phyloP scores from a whole-genome alignment of 768 basidiomycete species.

The Boletellus sp. region DNA sequence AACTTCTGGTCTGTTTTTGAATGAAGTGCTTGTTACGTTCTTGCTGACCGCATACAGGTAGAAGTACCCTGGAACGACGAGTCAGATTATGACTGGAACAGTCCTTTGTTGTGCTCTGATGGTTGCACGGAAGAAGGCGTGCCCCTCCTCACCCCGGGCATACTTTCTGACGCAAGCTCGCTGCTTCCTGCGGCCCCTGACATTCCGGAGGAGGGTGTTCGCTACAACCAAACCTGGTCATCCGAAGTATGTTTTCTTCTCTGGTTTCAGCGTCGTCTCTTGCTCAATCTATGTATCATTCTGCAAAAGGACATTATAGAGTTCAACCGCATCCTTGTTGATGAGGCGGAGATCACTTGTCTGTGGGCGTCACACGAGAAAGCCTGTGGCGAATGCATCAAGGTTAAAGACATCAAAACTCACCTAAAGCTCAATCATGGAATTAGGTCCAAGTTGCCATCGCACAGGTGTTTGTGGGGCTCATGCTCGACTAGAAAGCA shows the following conservation, averaged over 20 bases:
- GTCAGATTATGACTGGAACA: too few species aligned
- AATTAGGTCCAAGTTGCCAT: not conserved
- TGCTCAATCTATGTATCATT: not conserved
- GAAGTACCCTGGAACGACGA: too few species aligned
- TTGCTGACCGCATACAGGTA: not conserved
- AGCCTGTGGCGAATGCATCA: not conserved
- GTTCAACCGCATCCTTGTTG: not conserved
- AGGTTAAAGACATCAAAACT: not conserved
- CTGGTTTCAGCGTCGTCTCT: not conserved
- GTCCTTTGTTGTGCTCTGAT: too few species aligned
- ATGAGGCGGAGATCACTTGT: not conserved
- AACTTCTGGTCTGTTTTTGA: not conserved
- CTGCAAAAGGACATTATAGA: not conserved
- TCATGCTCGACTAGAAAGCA: not conserved
- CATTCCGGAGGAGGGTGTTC: not conserved
- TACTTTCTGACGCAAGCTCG: not conserved
- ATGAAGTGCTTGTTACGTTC: not conserved
- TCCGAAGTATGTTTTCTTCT: not conserved
- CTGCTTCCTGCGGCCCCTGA: not conserved
- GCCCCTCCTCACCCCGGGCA: not conserved
- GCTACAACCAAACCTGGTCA: not conserved
- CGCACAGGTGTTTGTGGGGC: not conserved
- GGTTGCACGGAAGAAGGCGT: not conserved
- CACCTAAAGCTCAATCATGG: not conserved
- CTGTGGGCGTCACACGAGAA: not conserved